Percentiles rank a stretch among this genome's conserved stretches.
These are phyloP conservation scores for Suzukiozyma palmioleophila DNA, from an alignment of 1,139 yeast genomes.

Conservation along the genomic window DNA sequence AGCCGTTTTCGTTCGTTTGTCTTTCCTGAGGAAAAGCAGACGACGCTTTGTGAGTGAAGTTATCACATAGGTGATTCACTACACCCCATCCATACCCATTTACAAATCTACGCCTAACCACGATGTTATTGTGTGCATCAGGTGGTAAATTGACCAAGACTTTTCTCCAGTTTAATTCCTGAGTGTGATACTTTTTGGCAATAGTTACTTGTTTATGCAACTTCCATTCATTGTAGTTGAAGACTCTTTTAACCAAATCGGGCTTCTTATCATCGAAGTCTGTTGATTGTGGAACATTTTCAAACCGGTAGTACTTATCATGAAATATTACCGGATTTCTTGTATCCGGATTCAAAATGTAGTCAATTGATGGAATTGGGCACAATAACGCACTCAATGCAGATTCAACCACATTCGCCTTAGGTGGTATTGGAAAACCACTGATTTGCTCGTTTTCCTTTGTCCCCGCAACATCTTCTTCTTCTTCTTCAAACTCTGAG, in stretches of 20 bases:
- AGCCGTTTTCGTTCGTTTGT: no score
- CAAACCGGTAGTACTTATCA: constrained; percentile 67
- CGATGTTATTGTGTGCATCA: constrained; percentile 93
- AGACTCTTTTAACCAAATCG: constrained; percentile 3
- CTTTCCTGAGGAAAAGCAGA: constrained; percentile 2
- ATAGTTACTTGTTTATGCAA: constrained; percentile 65
- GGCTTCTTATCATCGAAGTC: constrained; percentile 7
- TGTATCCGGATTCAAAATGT: constrained; percentile 30
- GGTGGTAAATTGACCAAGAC: constrained; percentile 83
- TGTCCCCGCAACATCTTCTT: constrained; percentile 8
- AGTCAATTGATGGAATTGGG: constrained; percentile 38
- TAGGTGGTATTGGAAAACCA: constrained; percentile 34
- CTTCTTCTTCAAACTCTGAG: constrained; percentile 6
- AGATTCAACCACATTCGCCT: constrained; percentile 43
- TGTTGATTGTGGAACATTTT: constrained; percentile 51
- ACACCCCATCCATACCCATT: constrained; percentile 98
- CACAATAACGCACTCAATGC: constrained; percentile 39
- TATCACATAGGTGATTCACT: constrained; percentile 43
- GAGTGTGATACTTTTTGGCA: constrained; percentile 80
- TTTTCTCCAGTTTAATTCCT: constrained; percentile 80
- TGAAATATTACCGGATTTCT: constrained; percentile 67
- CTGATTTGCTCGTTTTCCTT: constrained; percentile 9
- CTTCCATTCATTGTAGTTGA: constrained; percentile 23
- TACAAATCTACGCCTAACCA: constrained; percentile 82
- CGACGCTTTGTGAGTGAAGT: constrained; percentile 4